Evolutionary conservation across 2,329 filamentous ascomycete species (phyloP).

Genomic region (Dactylonectria estremocensis): DNA sequence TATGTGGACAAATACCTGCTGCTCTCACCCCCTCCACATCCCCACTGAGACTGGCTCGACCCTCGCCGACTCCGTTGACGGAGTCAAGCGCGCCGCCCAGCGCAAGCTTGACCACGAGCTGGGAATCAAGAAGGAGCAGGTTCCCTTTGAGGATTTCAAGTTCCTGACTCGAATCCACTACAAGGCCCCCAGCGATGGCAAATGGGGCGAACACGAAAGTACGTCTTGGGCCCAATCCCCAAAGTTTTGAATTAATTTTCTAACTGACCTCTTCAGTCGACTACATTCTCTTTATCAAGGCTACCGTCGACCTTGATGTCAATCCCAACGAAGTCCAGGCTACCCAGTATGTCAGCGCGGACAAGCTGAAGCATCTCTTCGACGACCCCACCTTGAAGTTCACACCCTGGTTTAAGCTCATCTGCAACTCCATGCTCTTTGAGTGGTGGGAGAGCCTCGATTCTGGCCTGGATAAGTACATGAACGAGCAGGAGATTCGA

Average conservation of each 20-base stretch:
- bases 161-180: conserved; percentile 99
- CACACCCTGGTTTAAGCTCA: conserved; percentile 99
- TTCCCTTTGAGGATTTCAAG: conserved; percentile 90
- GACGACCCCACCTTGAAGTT: conserved; percentile 85
- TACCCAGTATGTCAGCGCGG: conserved; percentile 85
- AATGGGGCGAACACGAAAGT: conserved; percentile 99
- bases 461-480: conserved; percentile 85
- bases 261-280: conserved; percentile 75
- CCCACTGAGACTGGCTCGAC: conserved; percentile 91
- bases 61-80: conserved; percentile 83
- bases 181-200: conserved; percentile 95
- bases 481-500: conserved; percentile 88
- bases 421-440: conserved; percentile 97
- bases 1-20: conserved; percentile 99
- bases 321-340: conserved; percentile 93
- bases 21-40: conserved; percentile 94
- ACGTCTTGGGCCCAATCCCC: conserved; percentile 56
- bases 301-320: conserved; percentile 85
- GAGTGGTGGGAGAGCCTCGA: conserved; percentile 96
- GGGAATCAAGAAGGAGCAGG: conserved; percentile 90
- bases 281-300: conserved; percentile 98
- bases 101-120: conserved; percentile 96
- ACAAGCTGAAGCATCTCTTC: conserved; percentile 89
- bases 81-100: conserved; percentile 92
- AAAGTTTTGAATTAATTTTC: not conserved